These are phyloP conservation scores for Fusarium pilosicola DNA, from an alignment of 2,329 filamentous ascomycete species.

Conservation along the genomic window DNA sequence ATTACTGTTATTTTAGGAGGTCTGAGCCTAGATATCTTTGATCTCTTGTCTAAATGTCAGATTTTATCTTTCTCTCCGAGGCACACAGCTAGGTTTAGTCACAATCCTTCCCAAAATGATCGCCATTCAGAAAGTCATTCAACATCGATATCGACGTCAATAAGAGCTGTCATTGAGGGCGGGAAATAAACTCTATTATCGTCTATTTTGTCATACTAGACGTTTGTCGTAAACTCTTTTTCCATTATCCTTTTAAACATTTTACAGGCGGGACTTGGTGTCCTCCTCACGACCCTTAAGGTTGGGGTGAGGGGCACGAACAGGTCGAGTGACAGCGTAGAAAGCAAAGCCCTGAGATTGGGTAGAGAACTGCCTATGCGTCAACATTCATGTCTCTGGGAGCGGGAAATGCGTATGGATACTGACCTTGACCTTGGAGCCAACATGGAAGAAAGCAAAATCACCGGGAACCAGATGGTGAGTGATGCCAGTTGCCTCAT, in stretches of 20 bases:
- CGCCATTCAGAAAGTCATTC: fast-evolving
- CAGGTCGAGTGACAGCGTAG: conserved; percentile 39
- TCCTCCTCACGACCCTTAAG: conserved; percentile 36
- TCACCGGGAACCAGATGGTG: conserved; percentile 37
- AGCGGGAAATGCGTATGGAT: fast-evolving
- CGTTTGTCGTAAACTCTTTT: not conserved
- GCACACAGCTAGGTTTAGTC: no score
- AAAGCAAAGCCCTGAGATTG: conserved; percentile 39
- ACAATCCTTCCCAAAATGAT: not conserved
- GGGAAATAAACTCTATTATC: not conserved
- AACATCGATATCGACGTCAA: not conserved
- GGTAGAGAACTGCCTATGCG: conserved; percentile 34
- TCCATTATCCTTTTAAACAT: not conserved
- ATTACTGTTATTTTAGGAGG: fast-evolving
- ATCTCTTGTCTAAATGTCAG: not conserved
- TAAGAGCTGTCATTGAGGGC: fast-evolving
- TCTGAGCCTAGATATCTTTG: not conserved
- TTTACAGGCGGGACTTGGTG: conserved; percentile 33
- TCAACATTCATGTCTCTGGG: not conserved
- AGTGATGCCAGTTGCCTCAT: conserved; percentile 41
- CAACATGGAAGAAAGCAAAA: conserved; percentile 43
- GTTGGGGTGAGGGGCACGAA: conserved; percentile 38
- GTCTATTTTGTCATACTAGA: not conserved
- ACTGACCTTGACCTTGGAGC: conserved; percentile 41
- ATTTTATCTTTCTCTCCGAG: fast-evolving